Evolutionary conservation across 345 rosid species (phyloP).

Genomic region (Rhodamnia argentea): DNA sequence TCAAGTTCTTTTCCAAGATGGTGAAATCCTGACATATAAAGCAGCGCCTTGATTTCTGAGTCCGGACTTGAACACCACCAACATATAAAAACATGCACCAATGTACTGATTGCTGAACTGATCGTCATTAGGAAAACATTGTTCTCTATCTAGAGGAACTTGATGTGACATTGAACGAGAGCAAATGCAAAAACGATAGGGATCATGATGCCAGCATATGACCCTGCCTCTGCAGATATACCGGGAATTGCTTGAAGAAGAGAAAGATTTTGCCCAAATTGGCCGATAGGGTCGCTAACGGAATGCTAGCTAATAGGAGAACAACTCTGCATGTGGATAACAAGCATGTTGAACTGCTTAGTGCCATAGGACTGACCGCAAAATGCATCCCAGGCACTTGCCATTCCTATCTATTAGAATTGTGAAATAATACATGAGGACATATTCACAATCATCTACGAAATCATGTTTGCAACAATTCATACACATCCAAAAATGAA

Average conservation of each 20-base stretch:
- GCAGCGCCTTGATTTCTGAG: constrained; percentile 44
- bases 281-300: neutral
- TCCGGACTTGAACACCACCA: constrained; percentile 29
- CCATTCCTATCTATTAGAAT: constrained; percentile 11
- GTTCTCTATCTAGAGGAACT: constrained; percentile 35
- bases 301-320: constrained; percentile 9
- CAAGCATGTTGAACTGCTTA: constrained; percentile 2
- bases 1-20: too few relatives aligned
- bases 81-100: constrained; percentile 21
- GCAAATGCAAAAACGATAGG: too few relatives aligned
- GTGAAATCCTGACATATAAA: too few relatives aligned
- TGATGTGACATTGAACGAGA: neutral
- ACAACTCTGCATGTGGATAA: constrained; percentile 9
- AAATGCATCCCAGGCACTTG: too few relatives aligned
- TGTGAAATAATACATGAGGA: neutral
- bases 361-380: too few relatives aligned
- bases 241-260: too few relatives aligned
- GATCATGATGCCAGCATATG: too few relatives aligned
- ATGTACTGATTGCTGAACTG: constrained; percentile 12
- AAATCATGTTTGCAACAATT: too few relatives aligned
- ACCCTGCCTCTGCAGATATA: too few relatives aligned
- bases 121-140: constrained; percentile 35
- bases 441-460: too few relatives aligned
- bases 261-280: too few relatives aligned
- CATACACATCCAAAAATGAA: too few relatives aligned